Evolutionary conservation across 495 filamentous ascomycete genomes (phyloP).

Genomic region (Neurospora sp.): DNA sequence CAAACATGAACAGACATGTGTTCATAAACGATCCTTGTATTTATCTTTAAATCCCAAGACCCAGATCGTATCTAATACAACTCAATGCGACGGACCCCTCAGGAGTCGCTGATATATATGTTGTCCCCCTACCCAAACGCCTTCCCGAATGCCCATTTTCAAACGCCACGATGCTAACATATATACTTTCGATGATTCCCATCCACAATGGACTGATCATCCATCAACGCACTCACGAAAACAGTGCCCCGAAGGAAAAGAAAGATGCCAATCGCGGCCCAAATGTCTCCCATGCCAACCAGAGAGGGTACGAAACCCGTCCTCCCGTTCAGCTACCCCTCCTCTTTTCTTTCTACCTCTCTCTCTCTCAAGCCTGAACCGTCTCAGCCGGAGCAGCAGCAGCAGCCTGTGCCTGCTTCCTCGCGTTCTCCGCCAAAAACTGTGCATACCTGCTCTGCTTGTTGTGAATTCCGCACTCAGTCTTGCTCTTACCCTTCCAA

Average conservation of each 20-base stretch:
- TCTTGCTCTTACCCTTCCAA: constrained; percentile 92
- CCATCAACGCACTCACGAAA: neutral
- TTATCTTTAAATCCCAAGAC: neutral
- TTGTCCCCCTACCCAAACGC: neutral
- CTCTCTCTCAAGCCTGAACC: neutral
- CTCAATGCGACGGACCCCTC: neutral
- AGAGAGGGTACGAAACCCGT: neutral
- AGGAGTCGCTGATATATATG: neutral
- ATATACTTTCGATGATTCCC: neutral
- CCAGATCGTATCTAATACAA: neutral
- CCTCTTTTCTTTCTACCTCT: neutral
- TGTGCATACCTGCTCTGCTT: constrained; percentile 84
- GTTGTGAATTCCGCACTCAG: constrained; percentile 98
- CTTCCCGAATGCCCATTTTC: neutral
- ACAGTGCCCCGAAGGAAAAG: neutral
- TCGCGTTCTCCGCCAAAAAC: constrained; percentile 67
- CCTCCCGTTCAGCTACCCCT: neutral
- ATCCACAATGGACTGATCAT: neutral
- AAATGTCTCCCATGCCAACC: neutral
- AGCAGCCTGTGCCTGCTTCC: constrained; percentile 31
- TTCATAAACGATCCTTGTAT: neutral
- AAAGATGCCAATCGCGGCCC: neutral
- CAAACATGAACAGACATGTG: neutral
- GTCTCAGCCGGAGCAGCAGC: neutral
- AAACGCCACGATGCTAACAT: neutral